A percentile compares a stretch with the other conserved stretches of the same genome.
Evolutionary conservation across 371 early-diverging fungal genomes (phyloP).

Genomic region (Saksenaea oblongispora): DNA sequence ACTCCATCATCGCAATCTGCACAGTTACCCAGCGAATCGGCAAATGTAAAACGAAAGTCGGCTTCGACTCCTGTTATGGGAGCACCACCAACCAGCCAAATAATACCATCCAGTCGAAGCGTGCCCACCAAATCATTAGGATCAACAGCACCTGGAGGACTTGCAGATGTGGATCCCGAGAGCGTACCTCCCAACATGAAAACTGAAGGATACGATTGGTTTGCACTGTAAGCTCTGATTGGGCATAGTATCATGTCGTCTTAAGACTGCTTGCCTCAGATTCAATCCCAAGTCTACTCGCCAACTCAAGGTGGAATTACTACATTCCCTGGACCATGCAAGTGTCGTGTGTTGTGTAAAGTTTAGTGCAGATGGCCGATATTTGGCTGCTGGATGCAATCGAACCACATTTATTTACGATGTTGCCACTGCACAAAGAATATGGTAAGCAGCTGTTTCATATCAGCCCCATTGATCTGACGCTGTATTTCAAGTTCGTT

Average conservation of each 20-base stretch:
- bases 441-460: conserved; percentile 57
- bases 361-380: conserved; percentile 88
- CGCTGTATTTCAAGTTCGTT: conserved; percentile 60
- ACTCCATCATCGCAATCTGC: conserved; percentile 21
- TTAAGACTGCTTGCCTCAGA: conserved; percentile 22
- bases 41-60: conserved; percentile 12
- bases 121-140: conserved; percentile 9
- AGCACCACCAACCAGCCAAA: conserved; percentile 5
- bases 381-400: conserved; percentile 93
- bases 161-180: conserved; percentile 85
- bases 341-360: conserved; percentile 95
- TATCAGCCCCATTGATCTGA: no score
- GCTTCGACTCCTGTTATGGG: conserved; percentile 8
- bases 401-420: conserved; percentile 86
- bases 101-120: conserved; percentile 14
- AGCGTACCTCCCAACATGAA: conserved; percentile 78
- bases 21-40: conserved; percentile 11
- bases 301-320: conserved; percentile 73
- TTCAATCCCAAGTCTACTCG: conserved; percentile 70
- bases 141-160: conserved; percentile 37
- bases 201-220: conserved; percentile 92
- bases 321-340: conserved; percentile 81
- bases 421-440: conserved; percentile 67
- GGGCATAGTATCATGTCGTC: background rate
- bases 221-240: conserved; percentile 68